Evolutionary conservation across 2,329 filamentous ascomycete species (phyloP).

Genomic region (Epichloe glyceriae): DNA sequence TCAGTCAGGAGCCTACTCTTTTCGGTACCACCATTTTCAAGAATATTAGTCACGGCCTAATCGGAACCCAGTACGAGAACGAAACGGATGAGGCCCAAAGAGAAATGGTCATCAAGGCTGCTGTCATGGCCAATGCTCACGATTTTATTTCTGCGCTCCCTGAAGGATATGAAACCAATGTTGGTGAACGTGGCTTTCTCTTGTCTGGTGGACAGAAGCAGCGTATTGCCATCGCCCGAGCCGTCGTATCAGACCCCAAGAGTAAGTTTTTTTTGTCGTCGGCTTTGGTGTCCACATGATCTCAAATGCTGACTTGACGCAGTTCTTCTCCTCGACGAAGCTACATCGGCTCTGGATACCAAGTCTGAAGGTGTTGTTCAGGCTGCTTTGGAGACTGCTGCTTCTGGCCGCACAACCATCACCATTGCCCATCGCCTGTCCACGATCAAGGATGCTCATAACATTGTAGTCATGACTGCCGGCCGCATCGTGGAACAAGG

Average conservation of each 20-base stretch:
- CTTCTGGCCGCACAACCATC: constrained; percentile 82
- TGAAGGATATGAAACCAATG: constrained; percentile 83
- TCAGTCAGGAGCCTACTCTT: constrained; percentile 84
- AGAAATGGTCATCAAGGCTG: constrained; percentile 64
- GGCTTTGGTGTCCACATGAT: not conserved
- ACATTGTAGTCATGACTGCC: constrained; percentile 83
- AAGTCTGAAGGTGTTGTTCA: constrained; percentile 93
- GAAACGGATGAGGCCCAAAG: constrained; percentile 53
- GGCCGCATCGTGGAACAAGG: constrained; percentile 89
- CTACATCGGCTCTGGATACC: constrained; percentile 85
- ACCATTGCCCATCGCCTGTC: constrained; percentile 91
- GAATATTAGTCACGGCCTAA: constrained; percentile 83
- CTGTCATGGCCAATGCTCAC: constrained; percentile 85
- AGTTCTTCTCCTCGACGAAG: constrained; percentile 84
- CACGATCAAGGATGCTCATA: constrained; percentile 87
- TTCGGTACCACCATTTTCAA: constrained; percentile 82
- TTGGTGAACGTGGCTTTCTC: constrained; percentile 88
- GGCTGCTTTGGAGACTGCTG: constrained; percentile 75
- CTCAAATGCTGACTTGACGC: not conserved
- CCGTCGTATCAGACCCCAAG: constrained; percentile 82
- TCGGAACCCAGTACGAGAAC: constrained; percentile 64
- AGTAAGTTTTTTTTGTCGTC: constrained; percentile 27
- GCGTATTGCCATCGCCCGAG: constrained; percentile 85
- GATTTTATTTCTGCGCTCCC: constrained; percentile 76
- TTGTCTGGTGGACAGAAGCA: constrained; percentile 94